A percentile compares a stretch with the other conserved stretches of the same genome.
phyloP scores from a whole-genome alignment of 176 grass and related monocot genomes.

The Eleusine coracana region DNA sequence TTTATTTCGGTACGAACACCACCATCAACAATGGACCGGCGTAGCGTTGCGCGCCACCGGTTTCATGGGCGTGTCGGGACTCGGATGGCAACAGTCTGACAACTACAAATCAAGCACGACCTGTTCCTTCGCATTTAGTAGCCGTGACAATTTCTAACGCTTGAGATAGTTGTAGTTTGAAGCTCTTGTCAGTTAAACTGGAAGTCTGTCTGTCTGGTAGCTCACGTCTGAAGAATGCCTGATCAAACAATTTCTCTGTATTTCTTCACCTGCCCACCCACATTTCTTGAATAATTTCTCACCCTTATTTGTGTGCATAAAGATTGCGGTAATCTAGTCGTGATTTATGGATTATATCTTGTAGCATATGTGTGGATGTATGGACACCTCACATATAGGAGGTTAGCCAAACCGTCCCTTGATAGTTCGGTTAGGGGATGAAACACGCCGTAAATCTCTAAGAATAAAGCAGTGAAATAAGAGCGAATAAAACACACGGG shows the following conservation, averaged over 20 bases:
- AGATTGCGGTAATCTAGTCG: background rate
- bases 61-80: background rate
- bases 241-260: background rate
- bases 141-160: background rate
- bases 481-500: too few species aligned
- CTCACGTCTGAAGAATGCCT: background rate
- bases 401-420: too few species aligned
- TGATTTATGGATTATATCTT: background rate
- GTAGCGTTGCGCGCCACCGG: background rate
- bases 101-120: background rate
- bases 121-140: background rate
- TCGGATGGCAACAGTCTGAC: conserved; percentile 20
- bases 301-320: background rate
- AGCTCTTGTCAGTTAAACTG: background rate
- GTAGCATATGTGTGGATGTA: background rate
- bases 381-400: too few species aligned
- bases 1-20: background rate
- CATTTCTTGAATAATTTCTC: background rate
- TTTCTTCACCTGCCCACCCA: background rate
- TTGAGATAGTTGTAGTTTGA: background rate
- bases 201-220: background rate
- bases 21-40: background rate
- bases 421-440: too few species aligned
- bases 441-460: too few species aligned
- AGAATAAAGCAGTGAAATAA: too few species aligned